Base-by-base conservation (phyloP, 1,284 basidiomycete genomes). In the Moesziomyces parantarcticus region DNA sequence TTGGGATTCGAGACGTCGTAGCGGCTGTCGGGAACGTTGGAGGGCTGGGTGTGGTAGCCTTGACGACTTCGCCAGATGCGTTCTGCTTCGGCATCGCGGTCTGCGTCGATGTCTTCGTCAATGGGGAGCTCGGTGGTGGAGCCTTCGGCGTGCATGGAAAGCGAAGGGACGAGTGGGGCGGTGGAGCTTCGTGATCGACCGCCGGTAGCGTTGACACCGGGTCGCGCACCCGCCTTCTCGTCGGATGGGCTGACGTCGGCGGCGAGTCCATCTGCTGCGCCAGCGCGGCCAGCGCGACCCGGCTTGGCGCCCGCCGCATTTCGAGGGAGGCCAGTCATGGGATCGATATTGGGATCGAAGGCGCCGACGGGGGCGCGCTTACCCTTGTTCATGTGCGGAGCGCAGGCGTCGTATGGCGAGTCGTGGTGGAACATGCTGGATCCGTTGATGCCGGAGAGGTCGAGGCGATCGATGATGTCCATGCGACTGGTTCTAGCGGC, bases 371-470 rank as follows among this genome's bases (percentile, higher is more conserved):
- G 81, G 8, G 81, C 80, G 4, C 65, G 60, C 36, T 69, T 70
- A 39, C 55, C 57, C 32, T 62, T 59, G 74, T 83, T 83, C 60
- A 65, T 61, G 61, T 81, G 80, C 11, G 80, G 80, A 0, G 78
- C 66, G 59, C 79, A 80, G 9, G 81, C 81, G 45, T 83, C 81
- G 58, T 83, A 83, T 0, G 81, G 81, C 47, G 80, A 82, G 58
- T 83, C 81, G 57, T 83, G 81, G 58, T 83, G 81, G 64, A 83
- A 83, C 65, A 83, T 65, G 58, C 74, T 76, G 29, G 72, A 73
- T 11, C 80, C 81, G 39, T 76, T 69, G 47, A 83, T 65, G 16
- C 80, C 81, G 16, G 74, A 76, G 25, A 79, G 61, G 50, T 83
- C 81, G 39, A 83, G 71, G 53, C 77, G 76, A 49, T 83, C 81